These are phyloP conservation scores for Kalmanozyma brasiliensis DNA, from an alignment of 1,284 basidiomycete genomes.

Conservation along the genomic window DNA sequence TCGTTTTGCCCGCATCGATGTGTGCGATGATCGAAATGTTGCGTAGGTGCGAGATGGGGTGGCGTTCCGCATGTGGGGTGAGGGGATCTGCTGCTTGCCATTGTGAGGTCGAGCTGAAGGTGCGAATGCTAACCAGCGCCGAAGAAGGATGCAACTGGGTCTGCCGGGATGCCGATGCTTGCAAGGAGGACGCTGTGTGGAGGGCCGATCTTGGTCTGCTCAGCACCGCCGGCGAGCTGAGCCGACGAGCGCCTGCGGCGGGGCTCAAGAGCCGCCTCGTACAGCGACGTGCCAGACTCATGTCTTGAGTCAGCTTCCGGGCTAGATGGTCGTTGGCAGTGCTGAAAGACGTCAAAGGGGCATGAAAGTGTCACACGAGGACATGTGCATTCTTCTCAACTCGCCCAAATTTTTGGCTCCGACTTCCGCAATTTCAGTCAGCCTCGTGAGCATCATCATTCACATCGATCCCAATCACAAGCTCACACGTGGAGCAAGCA, in stretches of 20 bases:
- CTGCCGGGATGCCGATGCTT: background rate
- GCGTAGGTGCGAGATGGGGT: slow-evolving; percentile 39
- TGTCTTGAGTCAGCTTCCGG: background rate
- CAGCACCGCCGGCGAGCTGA: background rate
- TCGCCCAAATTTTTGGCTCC: slow-evolving; percentile 13
- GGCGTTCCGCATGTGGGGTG: slow-evolving; percentile 28
- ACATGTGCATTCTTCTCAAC: slow-evolving; percentile 9
- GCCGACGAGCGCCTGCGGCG: background rate
- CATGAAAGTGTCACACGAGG: background rate
- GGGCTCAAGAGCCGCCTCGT: background rate
- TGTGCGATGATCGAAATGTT: slow-evolving; percentile 56
- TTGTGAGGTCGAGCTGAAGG: slow-evolving; percentile 6
- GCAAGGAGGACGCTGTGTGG: background rate
- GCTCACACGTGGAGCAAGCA: background rate
- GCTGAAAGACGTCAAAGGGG: background rate
- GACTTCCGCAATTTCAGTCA: slow-evolving; percentile 26
- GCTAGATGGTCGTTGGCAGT: background rate
- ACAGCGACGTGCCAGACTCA: slow-evolving; percentile 16
- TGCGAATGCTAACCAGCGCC: background rate
- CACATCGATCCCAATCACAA: too few species aligned
- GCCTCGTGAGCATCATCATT: background rate
- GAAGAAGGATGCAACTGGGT: too few species aligned
- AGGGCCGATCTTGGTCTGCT: background rate
- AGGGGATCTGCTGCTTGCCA: background rate
- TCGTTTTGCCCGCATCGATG: slow-evolving; percentile 86